Conservation (phyloP, 1,284 basidiomycete genomes). For the Agaricales sp. region DNA sequence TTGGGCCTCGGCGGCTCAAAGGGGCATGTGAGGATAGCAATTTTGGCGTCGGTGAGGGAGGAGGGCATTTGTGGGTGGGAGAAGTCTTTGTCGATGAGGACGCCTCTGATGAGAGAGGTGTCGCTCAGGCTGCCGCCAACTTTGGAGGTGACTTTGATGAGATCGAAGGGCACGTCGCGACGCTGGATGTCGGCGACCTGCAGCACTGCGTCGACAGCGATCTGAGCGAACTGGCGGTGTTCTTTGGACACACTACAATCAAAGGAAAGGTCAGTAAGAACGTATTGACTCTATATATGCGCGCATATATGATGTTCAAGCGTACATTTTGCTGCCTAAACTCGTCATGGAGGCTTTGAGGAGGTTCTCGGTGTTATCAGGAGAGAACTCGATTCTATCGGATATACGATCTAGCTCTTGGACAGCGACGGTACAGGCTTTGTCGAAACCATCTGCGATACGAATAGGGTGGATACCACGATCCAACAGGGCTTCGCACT, state of each 20-base stretch:
- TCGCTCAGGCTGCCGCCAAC: conserved; percentile 96
- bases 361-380: conserved; percentile 76
- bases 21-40: conserved; percentile 97
- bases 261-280: conserved; percentile 5
- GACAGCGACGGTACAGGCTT: conserved; percentile 85
- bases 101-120: conserved; percentile 87
- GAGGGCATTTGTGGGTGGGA: conserved; percentile 98
- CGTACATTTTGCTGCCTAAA: conserved; percentile 94
- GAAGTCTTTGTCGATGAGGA: conserved; percentile 99
- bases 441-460: conserved; percentile 97
- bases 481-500: conserved; percentile 87
- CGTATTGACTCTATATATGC: conserved; percentile 9
- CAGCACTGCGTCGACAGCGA: conserved; percentile 95
- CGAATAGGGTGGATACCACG: conserved; percentile 97
- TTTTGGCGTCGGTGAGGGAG: conserved; percentile 77
- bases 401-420: conserved; percentile 87
- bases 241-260: conserved; percentile 85
- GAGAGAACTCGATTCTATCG: conserved; percentile 84
- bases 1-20: conserved; percentile 98
- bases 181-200: conserved; percentile 93
- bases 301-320: no score
- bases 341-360: conserved; percentile 94
- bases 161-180: conserved; percentile 93
- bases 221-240: conserved; percentile 90
- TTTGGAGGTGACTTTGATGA: conserved; percentile 99